These are phyloP conservation scores for Russula ochroleuca DNA, from an alignment of 768 basidiomycete genomes.

Conservation along the genomic window DNA sequence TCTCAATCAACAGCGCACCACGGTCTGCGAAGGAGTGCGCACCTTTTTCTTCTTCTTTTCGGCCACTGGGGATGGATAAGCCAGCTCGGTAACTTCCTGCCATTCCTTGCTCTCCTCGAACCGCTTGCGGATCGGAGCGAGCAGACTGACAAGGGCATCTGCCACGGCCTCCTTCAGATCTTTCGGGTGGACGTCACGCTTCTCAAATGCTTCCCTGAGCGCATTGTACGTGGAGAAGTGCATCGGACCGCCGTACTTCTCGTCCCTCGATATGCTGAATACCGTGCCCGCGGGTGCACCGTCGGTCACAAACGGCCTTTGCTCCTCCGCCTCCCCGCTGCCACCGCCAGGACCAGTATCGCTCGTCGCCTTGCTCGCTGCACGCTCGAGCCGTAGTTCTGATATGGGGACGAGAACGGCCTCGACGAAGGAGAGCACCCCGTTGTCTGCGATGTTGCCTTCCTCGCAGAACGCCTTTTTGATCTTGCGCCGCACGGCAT, in stretches of 20 bases:
- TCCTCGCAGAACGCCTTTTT: slow-evolving; percentile 93
- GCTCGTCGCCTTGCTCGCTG: slow-evolving; percentile 32
- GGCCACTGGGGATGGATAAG: slow-evolving; percentile 75
- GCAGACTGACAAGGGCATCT: slow-evolving; percentile 64
- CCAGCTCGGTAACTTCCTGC: slow-evolving; percentile 67
- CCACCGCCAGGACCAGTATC: slow-evolving; percentile 41
- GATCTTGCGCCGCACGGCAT: slow-evolving; percentile 82
- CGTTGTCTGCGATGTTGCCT: slow-evolving; percentile 84
- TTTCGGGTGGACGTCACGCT: slow-evolving; percentile 77
- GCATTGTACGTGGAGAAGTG: slow-evolving; percentile 68
- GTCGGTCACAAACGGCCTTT: slow-evolving; percentile 58
- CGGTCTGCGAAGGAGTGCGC: slow-evolving; percentile 3
- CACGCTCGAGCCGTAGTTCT: slow-evolving; percentile 58
- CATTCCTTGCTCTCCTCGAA: slow-evolving; percentile 79
- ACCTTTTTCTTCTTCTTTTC: slow-evolving; percentile 65
- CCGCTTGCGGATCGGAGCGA: slow-evolving; percentile 75
- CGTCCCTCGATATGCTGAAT: slow-evolving; percentile 72
- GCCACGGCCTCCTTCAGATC: slow-evolving; percentile 82
- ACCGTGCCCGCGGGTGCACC: slow-evolving; percentile 79
- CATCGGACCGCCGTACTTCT: slow-evolving; percentile 74
- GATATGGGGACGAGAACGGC: slow-evolving; percentile 88
- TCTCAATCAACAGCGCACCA: neutral
- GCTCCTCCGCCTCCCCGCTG: slow-evolving; percentile 42
- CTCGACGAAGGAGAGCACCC: slow-evolving; percentile 71
- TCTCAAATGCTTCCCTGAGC: slow-evolving; percentile 69